phyloP scores from a whole-genome alignment of 2,329 filamentous ascomycete species.

The Paecilomyces dactylethromorphus region DNA sequence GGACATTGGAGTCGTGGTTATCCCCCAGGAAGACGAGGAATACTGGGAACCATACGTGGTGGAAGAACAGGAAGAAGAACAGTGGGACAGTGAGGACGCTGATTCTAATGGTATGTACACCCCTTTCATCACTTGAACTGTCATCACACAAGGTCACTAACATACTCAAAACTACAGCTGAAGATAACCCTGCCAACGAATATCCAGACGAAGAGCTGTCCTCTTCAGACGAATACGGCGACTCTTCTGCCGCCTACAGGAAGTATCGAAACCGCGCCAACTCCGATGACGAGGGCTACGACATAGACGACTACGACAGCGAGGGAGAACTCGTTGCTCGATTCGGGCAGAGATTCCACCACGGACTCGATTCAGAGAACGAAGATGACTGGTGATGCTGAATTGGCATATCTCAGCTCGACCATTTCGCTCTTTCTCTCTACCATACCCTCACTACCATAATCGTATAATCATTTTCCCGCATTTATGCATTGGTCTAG shows the following conservation, averaged over 20 bases:
- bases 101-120: constrained; percentile 51
- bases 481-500: no score
- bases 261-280: constrained; percentile 32
- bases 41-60: constrained; percentile 52
- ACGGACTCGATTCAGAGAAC: constrained; percentile 13
- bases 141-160: constrained; percentile 1
- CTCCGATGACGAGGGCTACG: constrained; percentile 42
- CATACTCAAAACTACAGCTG: constrained; percentile 24
- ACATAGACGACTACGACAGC: constrained; percentile 29
- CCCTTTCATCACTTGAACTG: constrained; percentile 2
- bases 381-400: constrained; percentile 15
- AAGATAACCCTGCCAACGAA: constrained; percentile 45
- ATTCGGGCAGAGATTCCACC: constrained; percentile 14
- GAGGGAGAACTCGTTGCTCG: constrained; percentile 19
- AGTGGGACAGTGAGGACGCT: constrained; percentile 55
- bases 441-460: no score
- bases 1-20: constrained; percentile 36
- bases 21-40: constrained; percentile 39
- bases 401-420: not conserved
- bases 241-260: constrained; percentile 29
- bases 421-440: not conserved
- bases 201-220: constrained; percentile 46
- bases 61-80: constrained; percentile 48
- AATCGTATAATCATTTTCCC: no score
- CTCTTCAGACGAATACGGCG: constrained; percentile 40